Conservation (phyloP, 768 basidiomycete genomes). For the Naganishia randhawae region DNA sequence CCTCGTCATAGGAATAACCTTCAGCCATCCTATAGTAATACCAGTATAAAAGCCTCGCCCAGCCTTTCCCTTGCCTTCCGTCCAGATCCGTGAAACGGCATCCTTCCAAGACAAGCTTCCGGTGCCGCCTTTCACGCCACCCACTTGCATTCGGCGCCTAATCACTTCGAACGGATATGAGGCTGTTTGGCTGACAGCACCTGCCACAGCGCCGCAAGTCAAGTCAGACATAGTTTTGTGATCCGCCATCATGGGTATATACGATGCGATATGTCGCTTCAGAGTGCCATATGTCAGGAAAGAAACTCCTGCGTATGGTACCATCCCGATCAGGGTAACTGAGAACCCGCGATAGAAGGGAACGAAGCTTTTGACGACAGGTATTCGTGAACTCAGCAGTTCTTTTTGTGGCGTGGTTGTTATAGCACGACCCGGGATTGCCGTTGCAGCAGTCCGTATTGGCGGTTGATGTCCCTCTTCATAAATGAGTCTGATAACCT, state of each 20-base stretch:
- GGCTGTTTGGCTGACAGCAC: slow-evolving; percentile 77
- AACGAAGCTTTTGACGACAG: slow-evolving; percentile 54
- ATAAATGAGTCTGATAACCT: slow-evolving; percentile 60
- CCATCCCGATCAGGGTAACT: slow-evolving; percentile 83
- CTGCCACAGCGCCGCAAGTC: slow-evolving; percentile 76
- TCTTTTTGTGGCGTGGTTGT: slow-evolving; percentile 37
- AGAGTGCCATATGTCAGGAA: slow-evolving; percentile 83
- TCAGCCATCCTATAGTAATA: slow-evolving; percentile 82
- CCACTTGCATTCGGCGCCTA: slow-evolving; percentile 89
- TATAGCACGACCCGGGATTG: neutral
- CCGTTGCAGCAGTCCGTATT: slow-evolving; percentile 32
- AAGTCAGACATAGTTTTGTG: slow-evolving; percentile 64
- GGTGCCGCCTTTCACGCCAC: slow-evolving; percentile 63
- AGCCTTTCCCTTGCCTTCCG: slow-evolving; percentile 66
- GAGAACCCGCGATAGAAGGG: slow-evolving; percentile 93
- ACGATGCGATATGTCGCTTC: slow-evolving; percentile 54
- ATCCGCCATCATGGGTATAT: slow-evolving; percentile 37
- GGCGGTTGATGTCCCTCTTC: slow-evolving; percentile 57
- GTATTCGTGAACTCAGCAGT: slow-evolving; percentile 28
- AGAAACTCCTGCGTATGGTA: slow-evolving; percentile 91
- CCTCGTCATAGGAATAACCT: slow-evolving; percentile 87
- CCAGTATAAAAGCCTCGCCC: slow-evolving; percentile 89
- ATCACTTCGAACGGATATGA: slow-evolving; percentile 95
- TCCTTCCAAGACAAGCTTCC: slow-evolving; percentile 68
- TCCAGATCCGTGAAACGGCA: slow-evolving; percentile 56